These are phyloP conservation scores for Groenewaldozyma sp. DNA, from an alignment of 1,139 yeast genomes.

Conservation along the genomic window DNA sequence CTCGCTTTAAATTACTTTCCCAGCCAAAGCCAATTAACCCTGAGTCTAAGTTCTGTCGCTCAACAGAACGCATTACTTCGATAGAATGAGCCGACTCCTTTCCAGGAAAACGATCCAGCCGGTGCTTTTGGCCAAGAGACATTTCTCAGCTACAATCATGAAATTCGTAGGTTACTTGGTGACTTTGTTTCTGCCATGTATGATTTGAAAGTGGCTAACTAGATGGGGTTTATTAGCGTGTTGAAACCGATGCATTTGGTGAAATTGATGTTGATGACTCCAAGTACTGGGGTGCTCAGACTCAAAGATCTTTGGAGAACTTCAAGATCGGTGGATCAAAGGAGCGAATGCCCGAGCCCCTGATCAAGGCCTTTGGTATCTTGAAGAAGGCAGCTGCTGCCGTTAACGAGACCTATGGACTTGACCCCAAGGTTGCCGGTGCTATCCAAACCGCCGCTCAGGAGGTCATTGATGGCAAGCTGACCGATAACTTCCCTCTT, in stretches of 20 bases:
- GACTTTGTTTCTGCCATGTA: no score
- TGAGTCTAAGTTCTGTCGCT: no score
- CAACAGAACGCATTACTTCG: no score
- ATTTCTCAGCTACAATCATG: neutral
- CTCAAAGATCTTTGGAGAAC: slow-evolving; percentile 79
- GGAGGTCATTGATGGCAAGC: slow-evolving; percentile 87
- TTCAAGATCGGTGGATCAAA: slow-evolving; percentile 91
- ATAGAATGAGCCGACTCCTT: neutral
- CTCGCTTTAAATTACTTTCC: no score
- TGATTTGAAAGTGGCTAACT: no score
- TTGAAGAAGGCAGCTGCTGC: slow-evolving; percentile 92
- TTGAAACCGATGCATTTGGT: slow-evolving; percentile 94
- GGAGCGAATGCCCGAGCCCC: slow-evolving; percentile 86
- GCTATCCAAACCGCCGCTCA: slow-evolving; percentile 93
- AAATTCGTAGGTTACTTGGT: neutral
- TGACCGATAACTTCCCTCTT: slow-evolving; percentile 90
- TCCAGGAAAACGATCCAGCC: neutral
- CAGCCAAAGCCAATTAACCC: no score
- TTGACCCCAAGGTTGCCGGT: slow-evolving; percentile 72
- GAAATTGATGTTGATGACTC: slow-evolving; percentile 81
- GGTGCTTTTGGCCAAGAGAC: neutral
- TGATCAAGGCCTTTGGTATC: slow-evolving; percentile 85
- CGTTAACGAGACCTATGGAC: slow-evolving; percentile 77
- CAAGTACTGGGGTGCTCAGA: slow-evolving; percentile 97
- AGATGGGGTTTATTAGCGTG: no score